Evolutionary conservation across 108 stramenopile genomes (phyloP).

Genomic region (Skeletonema costatum): DNA sequence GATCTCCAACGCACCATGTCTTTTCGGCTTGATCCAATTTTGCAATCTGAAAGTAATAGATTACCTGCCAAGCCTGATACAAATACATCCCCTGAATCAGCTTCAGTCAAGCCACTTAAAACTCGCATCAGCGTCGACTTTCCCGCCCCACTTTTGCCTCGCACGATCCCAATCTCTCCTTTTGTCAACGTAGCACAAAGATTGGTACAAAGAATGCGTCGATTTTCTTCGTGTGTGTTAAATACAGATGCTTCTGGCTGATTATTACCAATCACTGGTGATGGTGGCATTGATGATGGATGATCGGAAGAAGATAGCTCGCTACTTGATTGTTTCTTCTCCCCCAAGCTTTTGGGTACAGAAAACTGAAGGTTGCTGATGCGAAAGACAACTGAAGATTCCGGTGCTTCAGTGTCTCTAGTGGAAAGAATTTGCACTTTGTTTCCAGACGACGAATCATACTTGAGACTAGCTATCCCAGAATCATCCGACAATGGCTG

Average conservation of each 20-base stretch:
- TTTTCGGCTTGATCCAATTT: conserved; percentile 9
- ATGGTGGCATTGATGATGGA: conserved; percentile 4
- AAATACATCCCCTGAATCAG: conserved; percentile 35
- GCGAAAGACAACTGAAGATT: conserved; percentile 17
- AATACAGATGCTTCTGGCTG: background rate
- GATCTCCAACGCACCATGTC: conserved; percentile 54
- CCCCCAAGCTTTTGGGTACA: conserved; percentile 18
- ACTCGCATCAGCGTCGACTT: conserved; percentile 79
- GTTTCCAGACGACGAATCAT: background rate
- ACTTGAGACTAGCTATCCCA: background rate
- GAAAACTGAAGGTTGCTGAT: conserved; percentile 38
- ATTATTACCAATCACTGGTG: background rate
- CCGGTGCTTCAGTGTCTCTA: conserved; percentile 17
- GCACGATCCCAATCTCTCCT: conserved; percentile 47
- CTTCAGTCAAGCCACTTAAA: conserved; percentile 62
- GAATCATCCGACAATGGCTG: conserved; percentile 20
- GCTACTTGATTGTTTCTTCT: conserved; percentile 14
- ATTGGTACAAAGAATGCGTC: conserved; percentile 37
- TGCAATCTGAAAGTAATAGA: background rate
- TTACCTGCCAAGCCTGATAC: conserved; percentile 10
- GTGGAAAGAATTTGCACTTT: background rate
- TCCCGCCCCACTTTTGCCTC: conserved; percentile 54
- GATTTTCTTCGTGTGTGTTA: background rate
- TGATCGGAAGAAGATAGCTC: background rate
- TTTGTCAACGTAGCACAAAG: conserved; percentile 23